phyloP scores from a whole-genome alignment of 257 asterid genomes.

The Apocynum venetum region DNA sequence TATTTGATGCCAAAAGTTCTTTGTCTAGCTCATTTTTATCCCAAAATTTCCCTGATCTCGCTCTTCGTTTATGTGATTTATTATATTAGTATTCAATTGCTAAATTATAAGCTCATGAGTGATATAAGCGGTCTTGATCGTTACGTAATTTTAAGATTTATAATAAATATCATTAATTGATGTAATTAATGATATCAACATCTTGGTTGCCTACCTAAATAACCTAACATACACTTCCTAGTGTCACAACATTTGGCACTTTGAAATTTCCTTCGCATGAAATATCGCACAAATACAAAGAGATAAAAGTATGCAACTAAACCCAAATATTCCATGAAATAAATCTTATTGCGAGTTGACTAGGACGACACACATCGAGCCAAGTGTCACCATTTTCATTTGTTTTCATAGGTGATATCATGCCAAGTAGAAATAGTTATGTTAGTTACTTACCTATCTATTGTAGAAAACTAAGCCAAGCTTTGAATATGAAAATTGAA shows the following conservation, averaged over 20 bases:
- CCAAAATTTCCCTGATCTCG: not conserved
- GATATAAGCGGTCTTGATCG: too few relatives aligned
- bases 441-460: not conserved
- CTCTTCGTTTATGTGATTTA: not conserved
- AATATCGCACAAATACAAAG: not conserved
- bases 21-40: not conserved
- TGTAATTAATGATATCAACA: constrained; percentile 9
- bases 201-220: constrained; percentile 35
- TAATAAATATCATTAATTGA: not conserved
- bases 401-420: not conserved
- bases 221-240: constrained; percentile 15
- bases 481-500: not conserved
- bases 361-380: not conserved
- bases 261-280: not conserved
- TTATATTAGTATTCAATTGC: too few relatives aligned
- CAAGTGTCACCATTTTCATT: constrained; percentile 7
- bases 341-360: not conserved
- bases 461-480: not conserved
- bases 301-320: not conserved
- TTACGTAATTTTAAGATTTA: not conserved
- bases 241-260: constrained; percentile 13
- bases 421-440: constrained; percentile 23
- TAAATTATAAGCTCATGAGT: too few relatives aligned
- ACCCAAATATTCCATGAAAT: not conserved
- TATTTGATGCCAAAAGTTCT: not conserved